These are phyloP conservation scores for Antarctomyces pellizariae DNA, from an alignment of 495 filamentous ascomycete genomes.

Conservation along the genomic window DNA sequence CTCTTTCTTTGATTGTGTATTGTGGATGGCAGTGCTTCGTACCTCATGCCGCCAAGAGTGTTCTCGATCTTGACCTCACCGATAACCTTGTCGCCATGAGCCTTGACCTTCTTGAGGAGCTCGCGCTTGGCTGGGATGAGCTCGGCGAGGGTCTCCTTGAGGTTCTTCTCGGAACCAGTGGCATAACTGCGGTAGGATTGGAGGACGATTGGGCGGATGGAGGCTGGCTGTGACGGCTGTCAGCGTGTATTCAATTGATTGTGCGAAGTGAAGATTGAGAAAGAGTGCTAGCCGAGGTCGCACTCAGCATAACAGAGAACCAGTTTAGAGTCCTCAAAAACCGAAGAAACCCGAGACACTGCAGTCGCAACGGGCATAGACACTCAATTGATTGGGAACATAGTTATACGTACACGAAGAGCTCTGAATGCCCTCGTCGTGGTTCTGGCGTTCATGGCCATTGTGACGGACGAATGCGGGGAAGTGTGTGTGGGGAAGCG, in stretches of 20 bases:
- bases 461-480: slow-evolving; percentile 10
- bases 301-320: too few species aligned
- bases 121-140: slow-evolving; percentile 82
- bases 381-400: not conserved
- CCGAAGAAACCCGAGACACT: too few species aligned
- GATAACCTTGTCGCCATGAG: slow-evolving; percentile 55
- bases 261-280: not conserved
- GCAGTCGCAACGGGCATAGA: too few species aligned
- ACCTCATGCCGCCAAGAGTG: slow-evolving; percentile 87
- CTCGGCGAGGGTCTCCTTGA: slow-evolving; percentile 64
- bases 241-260: too few species aligned
- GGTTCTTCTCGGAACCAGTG: slow-evolving; percentile 54
- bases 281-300: too few species aligned
- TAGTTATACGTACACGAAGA: slow-evolving; percentile 23
- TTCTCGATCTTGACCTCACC: slow-evolving; percentile 90
- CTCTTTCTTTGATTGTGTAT: too few species aligned
- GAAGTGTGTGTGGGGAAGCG: slow-evolving; percentile 1
- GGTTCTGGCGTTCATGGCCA: slow-evolving; percentile 26
- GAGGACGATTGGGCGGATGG: slow-evolving; percentile 10
- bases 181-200: slow-evolving; percentile 30
- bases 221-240: slow-evolving; percentile 17
- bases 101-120: slow-evolving; percentile 75
- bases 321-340: too few species aligned
- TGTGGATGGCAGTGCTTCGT: slow-evolving; percentile 8
- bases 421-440: slow-evolving; percentile 24